Conservation (phyloP, 2,329 filamentous ascomycete species). For the Tolypocladium tropicale region DNA sequence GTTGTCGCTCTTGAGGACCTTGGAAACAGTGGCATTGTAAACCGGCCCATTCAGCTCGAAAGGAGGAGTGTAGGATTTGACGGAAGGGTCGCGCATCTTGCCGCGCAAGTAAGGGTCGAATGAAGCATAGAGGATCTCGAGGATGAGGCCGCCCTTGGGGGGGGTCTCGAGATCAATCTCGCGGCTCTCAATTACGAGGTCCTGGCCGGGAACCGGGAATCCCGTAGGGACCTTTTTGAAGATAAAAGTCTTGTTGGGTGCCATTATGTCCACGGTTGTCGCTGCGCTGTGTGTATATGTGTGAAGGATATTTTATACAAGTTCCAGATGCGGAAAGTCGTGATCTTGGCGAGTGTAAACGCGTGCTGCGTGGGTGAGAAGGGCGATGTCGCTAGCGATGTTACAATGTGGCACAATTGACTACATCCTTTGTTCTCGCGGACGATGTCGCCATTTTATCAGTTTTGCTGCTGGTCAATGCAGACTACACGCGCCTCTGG, state of each 20-base stretch:
- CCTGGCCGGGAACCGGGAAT: conserved; percentile 57
- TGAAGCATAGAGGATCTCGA: conserved; percentile 63
- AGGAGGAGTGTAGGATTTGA: conserved; percentile 46
- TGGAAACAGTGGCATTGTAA: conserved; percentile 51
- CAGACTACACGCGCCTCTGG: background rate
- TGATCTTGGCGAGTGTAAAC: background rate
- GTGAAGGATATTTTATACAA: too few relatives aligned
- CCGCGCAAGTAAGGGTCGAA: conserved; percentile 81
- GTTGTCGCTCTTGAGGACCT: conserved; percentile 61
- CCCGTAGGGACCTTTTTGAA: conserved; percentile 61
- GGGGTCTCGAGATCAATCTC: conserved; percentile 55
- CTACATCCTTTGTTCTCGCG: background rate
- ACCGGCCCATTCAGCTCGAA: conserved; percentile 55
- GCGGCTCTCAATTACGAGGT: conserved; percentile 57
- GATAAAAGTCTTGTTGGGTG: conserved; percentile 61
- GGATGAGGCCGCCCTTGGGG: conserved; percentile 54
- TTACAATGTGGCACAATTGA: background rate
- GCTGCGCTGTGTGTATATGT: too few relatives aligned
- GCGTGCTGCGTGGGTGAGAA: too few relatives aligned
- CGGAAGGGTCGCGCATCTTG: conserved; percentile 55
- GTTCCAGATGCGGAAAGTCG: too few relatives aligned
- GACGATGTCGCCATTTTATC: background rate
- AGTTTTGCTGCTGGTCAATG: background rate
- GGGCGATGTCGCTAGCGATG: background rate
- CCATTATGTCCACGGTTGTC: conserved; percentile 16